Evolutionary conservation across 768 basidiomycete species (phyloP).

Genomic region (Leccinum incarnatum): DNA sequence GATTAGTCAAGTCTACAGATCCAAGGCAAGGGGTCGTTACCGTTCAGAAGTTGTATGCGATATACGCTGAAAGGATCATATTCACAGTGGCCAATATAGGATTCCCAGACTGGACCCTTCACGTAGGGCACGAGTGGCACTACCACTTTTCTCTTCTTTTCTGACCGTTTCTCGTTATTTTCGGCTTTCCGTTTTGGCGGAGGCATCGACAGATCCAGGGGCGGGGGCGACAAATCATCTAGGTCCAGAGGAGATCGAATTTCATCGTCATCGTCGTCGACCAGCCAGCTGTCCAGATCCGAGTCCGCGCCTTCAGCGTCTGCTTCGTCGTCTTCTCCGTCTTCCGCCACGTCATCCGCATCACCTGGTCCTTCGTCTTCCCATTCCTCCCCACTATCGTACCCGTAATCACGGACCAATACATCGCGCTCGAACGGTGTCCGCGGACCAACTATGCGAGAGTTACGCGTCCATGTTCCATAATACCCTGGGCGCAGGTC

Average conservation of each 20-base stretch:
- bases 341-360: conserved; percentile 70
- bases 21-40: conserved; percentile 39
- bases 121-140: conserved; percentile 75
- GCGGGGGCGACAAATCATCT: conserved; percentile 34
- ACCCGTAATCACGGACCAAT: conserved; percentile 78
- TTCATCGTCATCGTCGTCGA: conserved; percentile 77
- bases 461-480: conserved; percentile 90
- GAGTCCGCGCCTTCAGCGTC: conserved; percentile 51
- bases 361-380: conserved; percentile 78
- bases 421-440: conserved; percentile 80
- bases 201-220: conserved; percentile 34
- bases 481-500: conserved; percentile 91
- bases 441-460: conserved; percentile 75
- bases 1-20: conserved; percentile 3
- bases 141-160: conserved; percentile 75
- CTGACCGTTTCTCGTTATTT: conserved; percentile 39
- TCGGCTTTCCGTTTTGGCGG: conserved; percentile 67
- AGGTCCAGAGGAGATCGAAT: conserved; percentile 44
- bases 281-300: conserved; percentile 41
- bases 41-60: conserved; percentile 81
- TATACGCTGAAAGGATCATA: conserved; percentile 73
- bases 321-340: conserved; percentile 62
- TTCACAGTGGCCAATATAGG: conserved; percentile 58
- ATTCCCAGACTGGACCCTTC: conserved; percentile 84
- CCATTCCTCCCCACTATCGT: conserved; percentile 97